Evolutionary conservation across 805 yeast genomes (phyloP).

Genomic region (Soucietia sequanensis): DNA sequence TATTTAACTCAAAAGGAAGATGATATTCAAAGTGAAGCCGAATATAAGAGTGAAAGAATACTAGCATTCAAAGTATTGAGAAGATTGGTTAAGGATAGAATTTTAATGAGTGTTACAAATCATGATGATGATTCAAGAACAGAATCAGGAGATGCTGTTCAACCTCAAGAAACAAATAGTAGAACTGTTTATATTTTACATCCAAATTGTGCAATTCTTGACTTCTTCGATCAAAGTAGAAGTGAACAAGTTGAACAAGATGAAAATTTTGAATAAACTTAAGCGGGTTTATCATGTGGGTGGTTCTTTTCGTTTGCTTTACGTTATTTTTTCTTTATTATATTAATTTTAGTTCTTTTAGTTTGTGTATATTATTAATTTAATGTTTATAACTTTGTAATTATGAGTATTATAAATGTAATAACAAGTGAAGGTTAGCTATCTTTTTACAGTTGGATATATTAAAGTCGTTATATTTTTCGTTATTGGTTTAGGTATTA

Average conservation of each 20-base stretch:
- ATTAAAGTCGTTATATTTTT: no score
- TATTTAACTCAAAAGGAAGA: slow-evolving; percentile 74
- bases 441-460: no score
- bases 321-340: neutral
- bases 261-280: slow-evolving; percentile 5
- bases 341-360: no score
- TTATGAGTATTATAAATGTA: no score
- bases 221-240: slow-evolving; percentile 49
- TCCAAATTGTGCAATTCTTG: slow-evolving; percentile 82
- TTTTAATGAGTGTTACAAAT: slow-evolving; percentile 58
- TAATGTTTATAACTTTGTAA: no score
- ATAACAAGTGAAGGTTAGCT: no score
- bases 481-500: no score
- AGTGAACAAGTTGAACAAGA: slow-evolving; percentile 15
- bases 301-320: neutral
- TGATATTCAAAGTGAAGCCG: slow-evolving; percentile 65
- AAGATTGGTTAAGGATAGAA: slow-evolving; percentile 79
- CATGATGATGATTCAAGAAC: slow-evolving; percentile 25
- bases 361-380: no score
- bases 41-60: slow-evolving; percentile 66
- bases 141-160: slow-evolving; percentile 16
- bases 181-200: slow-evolving; percentile 49
- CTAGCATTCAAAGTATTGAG: slow-evolving; percentile 78
- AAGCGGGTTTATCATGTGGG: slow-evolving; percentile 17
- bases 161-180: slow-evolving; percentile 18